Evolutionary conservation across 805 yeast species (phyloP).

Genomic region (Metschnikowia lochheadii): DNA sequence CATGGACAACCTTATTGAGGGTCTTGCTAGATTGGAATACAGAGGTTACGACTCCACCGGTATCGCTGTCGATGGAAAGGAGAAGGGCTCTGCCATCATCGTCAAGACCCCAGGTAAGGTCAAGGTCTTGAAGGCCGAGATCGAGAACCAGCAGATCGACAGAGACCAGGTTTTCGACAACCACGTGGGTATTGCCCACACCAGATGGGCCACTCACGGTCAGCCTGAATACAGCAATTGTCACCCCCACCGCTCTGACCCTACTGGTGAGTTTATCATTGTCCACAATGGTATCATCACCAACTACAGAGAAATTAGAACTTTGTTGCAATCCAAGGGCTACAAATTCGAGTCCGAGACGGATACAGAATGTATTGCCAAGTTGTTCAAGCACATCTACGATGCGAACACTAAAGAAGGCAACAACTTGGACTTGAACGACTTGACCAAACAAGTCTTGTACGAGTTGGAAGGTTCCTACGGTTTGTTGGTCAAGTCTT

Average conservation of each 20-base stretch:
- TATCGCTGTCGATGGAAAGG: conserved; percentile 89
- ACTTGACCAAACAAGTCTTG: conserved; percentile 86
- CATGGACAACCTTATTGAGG: conserved; percentile 82
- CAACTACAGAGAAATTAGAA: conserved; percentile 86
- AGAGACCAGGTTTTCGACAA: conserved; percentile 64
- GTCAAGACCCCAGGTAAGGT: conserved; percentile 92
- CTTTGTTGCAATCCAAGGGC: conserved; percentile 76
- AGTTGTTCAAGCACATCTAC: conserved; percentile 85
- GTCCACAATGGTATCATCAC: conserved; percentile 99
- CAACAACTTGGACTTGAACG: conserved; percentile 78
- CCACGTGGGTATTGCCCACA: conserved; percentile 97
- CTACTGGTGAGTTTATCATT: conserved; percentile 74
- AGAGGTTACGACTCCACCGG: conserved; percentile 99
- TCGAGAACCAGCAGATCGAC: conserved; percentile 48
- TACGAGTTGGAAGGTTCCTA: conserved; percentile 96
- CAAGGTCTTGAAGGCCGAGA: conserved; percentile 65
- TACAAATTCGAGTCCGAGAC: conserved; percentile 84
- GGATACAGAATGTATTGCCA: conserved; percentile 97
- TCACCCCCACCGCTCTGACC: conserved; percentile 94
- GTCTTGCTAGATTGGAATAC: conserved; percentile 82
- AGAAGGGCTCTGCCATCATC: conserved; percentile 62
- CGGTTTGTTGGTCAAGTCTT: conserved; percentile 88
- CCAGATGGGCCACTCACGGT: conserved; percentile 99
- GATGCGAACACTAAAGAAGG: conserved; percentile 72
- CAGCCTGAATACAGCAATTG: conserved; percentile 81